Conservation (phyloP, 2,329 filamentous ascomycete species). For the Fusarium duplospermum region DNA sequence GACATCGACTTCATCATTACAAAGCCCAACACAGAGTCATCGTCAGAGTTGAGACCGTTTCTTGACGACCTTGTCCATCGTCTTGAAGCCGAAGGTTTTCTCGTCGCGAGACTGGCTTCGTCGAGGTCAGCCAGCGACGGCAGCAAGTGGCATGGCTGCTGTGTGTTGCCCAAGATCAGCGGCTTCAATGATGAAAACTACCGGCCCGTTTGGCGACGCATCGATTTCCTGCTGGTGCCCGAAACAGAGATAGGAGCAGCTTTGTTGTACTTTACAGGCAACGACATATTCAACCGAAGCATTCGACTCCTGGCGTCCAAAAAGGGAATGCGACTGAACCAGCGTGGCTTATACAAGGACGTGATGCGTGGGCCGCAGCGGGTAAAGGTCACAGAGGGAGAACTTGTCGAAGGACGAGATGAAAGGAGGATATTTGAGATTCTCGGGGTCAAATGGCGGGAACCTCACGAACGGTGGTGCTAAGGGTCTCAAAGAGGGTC, state of each 20-base stretch:
- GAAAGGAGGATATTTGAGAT: slow-evolving; percentile 86
- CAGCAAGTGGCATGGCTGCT: slow-evolving; percentile 91
- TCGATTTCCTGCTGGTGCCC: slow-evolving; percentile 88
- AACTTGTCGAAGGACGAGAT: slow-evolving; percentile 77
- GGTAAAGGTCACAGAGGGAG: slow-evolving; percentile 73
- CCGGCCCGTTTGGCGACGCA: slow-evolving; percentile 75
- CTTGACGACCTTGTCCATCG: slow-evolving; percentile 71
- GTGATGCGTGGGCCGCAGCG: slow-evolving; percentile 70
- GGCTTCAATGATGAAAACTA: slow-evolving; percentile 50
- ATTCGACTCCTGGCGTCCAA: slow-evolving; percentile 82
- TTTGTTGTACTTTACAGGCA: slow-evolving; percentile 94
- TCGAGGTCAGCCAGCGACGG: slow-evolving; percentile 61
- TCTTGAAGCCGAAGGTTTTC: slow-evolving; percentile 72
- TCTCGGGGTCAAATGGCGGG: slow-evolving; percentile 86
- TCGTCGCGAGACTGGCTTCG: slow-evolving; percentile 76
- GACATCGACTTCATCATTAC: slow-evolving; percentile 91
- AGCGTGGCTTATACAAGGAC: slow-evolving; percentile 80
- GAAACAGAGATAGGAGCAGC: slow-evolving; percentile 84
- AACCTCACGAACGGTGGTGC: slow-evolving; percentile 81
- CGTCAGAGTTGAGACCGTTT: slow-evolving; percentile 69
- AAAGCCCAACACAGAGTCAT: slow-evolving; percentile 65
- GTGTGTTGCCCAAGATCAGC: slow-evolving; percentile 67
- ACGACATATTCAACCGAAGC: slow-evolving; percentile 93
- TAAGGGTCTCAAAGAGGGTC: slow-evolving; percentile 51
- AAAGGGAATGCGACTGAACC: slow-evolving; percentile 87